Evolutionary conservation across 192 early-diverging fungal genomes (phyloP), one percentile per base, ranked within the genome.

Genomic region (Entomortierella beljakovae): DNA sequence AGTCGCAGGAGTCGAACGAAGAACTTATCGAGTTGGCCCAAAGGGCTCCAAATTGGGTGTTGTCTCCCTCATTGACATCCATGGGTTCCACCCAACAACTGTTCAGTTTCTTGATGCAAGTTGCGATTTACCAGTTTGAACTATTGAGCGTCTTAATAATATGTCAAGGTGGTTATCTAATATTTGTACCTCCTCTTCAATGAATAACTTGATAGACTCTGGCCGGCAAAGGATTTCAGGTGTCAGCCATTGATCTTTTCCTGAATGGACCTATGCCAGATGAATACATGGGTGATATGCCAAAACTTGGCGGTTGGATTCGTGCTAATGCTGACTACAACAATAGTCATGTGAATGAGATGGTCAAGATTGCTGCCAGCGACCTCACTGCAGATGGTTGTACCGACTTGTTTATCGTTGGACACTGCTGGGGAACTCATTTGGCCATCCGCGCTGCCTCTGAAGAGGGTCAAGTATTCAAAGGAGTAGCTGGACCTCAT

Each of bases 371-470:
- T 10, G 73, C 73, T 1, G 65, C 63, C 0, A 57, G 79, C 11
- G 50, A 83, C 13, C 80, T 92, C 38, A 68, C 66, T 4, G 60
- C 69, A 18, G 61, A 82, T 15, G 84, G 85, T 53, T 82, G 81
- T 22, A 63, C 61, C 5, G 61, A 70, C 8, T 81, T 87, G 33
- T 87, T 87, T n/a, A 49, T 88, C 18, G 55, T 89, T 46, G 92
- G 91, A 13, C 89, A 92, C 66, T 92, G 91, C 80, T 92, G 91
- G 91, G 90, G 92, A 26, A 82, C 82, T 9, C 84, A 84, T 50
- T 81, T 91, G 46, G 81, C 86, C 11, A 74, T 85, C 6, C 50
- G 81, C 28, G 86, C 85, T 28, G 71, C 83, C 5, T 81, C 80
- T 13, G 68, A 82, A 34, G 79, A 82, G 9, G 73, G 33, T 10